A percentile compares a stretch with the other conserved stretches of the same genome.
These are phyloP conservation scores for Thelonectria rubi DNA, from an alignment of 2,329 filamentous ascomycete species.

Conservation along the genomic window DNA sequence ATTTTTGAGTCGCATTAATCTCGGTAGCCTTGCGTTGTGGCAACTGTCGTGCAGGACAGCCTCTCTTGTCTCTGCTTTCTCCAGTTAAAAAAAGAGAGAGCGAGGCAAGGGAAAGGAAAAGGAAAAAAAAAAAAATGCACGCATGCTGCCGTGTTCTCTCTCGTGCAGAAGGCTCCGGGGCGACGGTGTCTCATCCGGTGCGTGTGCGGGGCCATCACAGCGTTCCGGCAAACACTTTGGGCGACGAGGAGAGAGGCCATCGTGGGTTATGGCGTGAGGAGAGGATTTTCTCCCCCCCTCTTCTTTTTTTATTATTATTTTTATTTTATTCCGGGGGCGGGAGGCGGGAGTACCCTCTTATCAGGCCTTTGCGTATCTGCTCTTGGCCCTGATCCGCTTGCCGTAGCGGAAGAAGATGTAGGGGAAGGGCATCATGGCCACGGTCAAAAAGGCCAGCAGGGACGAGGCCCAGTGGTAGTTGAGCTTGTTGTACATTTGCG, in stretches of 20 bases:
- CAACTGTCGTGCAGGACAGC: not conserved
- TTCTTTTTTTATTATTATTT: not conserved
- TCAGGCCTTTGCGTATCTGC: constrained; percentile 58
- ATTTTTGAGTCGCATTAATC: constrained; percentile 17
- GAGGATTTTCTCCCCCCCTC: no score
- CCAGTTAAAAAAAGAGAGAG: not conserved
- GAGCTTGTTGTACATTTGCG: constrained; percentile 75
- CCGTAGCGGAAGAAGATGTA: constrained; percentile 70
- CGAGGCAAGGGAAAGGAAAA: no score
- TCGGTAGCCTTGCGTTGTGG: not conserved
- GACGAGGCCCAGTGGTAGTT: constrained; percentile 76
- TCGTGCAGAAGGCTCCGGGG: constrained; percentile 10
- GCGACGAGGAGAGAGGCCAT: not conserved
- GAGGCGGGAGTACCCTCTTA: no score
- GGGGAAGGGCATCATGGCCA: constrained; percentile 71
- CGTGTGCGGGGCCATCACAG: constrained; percentile 20
- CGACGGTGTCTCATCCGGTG: constrained; percentile 26
- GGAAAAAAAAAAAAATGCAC: not conserved
- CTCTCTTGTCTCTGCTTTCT: not conserved
- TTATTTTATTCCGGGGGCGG: not conserved
- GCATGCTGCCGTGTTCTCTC: constrained; percentile 5
- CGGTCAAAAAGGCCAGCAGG: constrained; percentile 67
- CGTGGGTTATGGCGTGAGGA: not conserved
- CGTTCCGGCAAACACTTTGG: not conserved
- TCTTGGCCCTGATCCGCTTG: constrained; percentile 63